Base-by-base conservation (phyloP, 2,329 filamentous ascomycete genomes). In the Apiospora marii region DNA sequence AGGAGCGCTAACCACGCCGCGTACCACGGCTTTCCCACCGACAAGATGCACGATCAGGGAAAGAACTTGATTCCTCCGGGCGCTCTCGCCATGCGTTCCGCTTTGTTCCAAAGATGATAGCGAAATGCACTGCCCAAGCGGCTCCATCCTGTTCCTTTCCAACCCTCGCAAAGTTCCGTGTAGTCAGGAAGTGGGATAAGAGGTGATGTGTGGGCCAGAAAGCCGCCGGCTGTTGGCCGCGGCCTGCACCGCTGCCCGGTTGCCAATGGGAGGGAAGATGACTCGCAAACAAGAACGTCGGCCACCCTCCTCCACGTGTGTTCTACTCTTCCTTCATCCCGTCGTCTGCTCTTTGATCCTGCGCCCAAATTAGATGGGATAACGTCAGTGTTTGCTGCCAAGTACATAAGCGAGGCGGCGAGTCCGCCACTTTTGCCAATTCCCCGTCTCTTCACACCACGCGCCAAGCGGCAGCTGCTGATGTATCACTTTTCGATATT, bases 21-120 rank as follows among this genome's bases (percentile, higher is more conserved):
- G 53, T 61, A 61, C 53, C 53, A 61, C 53, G 53, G 53, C 51
- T 61, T 34, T 61, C 19, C 53, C 30, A 22, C 58, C 19, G 34
- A 13, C 58, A 2, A 64, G 58, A n/a, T 41, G 58, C 58, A 64
- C 58, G 58, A 64, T 22, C 27, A 37, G 16, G 58, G 34, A 24
- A 14, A 64, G 58, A 64, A 64, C 58, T 64, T 64, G 58, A 64
- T 64, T 64, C 58, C 34, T 41, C 53, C 53, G 53, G 41, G 3
- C 34, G 41, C 41, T 64, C 34, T 14, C n/a, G 58, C 22, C n/a
- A 64, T 41, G 53, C 53, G 53, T 37, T 37, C 58, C 58, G 58
- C 58, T 37, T 41, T 41, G 22, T 37, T 64, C 30, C 58, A 64
- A 7, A 64, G 34, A 41, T n/a, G 58, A 41, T 13, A 19, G 58